Evolutionary conservation across 345 rosid genomes (phyloP).

Genomic region (Syzygium oleosum): DNA sequence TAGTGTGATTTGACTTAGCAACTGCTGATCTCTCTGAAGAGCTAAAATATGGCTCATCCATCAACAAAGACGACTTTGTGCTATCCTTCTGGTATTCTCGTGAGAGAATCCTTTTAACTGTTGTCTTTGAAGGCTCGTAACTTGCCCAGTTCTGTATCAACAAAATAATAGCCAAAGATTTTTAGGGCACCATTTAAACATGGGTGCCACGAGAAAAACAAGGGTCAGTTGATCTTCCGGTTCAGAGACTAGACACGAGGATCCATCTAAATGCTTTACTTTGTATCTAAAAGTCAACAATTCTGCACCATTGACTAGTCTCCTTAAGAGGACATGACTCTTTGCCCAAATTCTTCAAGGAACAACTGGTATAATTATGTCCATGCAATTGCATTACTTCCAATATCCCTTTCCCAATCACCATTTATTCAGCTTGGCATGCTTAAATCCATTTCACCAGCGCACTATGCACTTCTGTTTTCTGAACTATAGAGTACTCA

Average conservation of each 20-base stretch:
- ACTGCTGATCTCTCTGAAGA: constrained; percentile 22
- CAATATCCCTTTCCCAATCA: not conserved
- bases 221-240: not conserved
- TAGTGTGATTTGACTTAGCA: constrained; percentile 25
- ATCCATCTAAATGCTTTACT: not conserved
- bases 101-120: constrained; percentile 76
- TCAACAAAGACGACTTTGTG: constrained; percentile 20
- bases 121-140: constrained; percentile 90
- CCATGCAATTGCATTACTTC: not conserved
- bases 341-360: not conserved
- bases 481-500: not conserved
- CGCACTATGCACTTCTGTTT: not conserved
- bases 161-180: constrained; percentile 1
- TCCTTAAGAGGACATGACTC: not conserved
- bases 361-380: not conserved
- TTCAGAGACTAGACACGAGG: not conserved
- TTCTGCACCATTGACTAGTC: not conserved
- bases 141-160: constrained; percentile 71
- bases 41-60: constrained; percentile 25
- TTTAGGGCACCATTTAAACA: not conserved
- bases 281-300: not conserved
- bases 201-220: not conserved
- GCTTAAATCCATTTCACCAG: not conserved
- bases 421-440: not conserved
- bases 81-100: constrained; percentile 41